Evolutionary conservation across 2,329 filamentous ascomycete genomes (phyloP), one percentile per base, ranked within the genome.

Genomic region (Penicillium sp.): DNA sequence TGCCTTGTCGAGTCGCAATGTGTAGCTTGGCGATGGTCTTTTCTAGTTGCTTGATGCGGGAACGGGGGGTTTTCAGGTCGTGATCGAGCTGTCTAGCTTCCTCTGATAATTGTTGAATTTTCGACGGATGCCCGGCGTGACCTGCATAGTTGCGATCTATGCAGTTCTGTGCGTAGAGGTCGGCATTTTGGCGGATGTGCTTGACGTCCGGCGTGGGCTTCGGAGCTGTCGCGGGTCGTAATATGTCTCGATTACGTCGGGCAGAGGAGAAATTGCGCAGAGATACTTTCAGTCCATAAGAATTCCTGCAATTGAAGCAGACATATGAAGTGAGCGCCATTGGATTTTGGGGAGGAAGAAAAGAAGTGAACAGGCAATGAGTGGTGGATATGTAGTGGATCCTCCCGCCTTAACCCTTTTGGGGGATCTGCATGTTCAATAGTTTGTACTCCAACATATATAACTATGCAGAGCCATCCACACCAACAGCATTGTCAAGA

Each of bases 181-280:
- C 85, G 17, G 89, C 86, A 75, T 95, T 90, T 70, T 91, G 84
- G 57, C 93, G 92, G 73, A 99, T 96, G 77, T 94, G 89, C 74
- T 91, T 93, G 71, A 96, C 83, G 78, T 97, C 89, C 64, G 95
- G 83, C 47, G 84, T 84, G 27, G 90, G 86, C 72, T 91, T 93
- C 12, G 91, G 92, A 15, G 90, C 92, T 52, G 84, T 87, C 2
- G 89, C 81, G 5, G 89, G 89, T 40, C 87, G 82, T 4, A 76
- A 50, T 21, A 63, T 54, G 29, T 73, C 66, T 12, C 60, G 54
- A 50, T 62, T 62, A n/a, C 61, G 64, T 17, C 56, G 62, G 25
- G 67, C 60, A 19, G 54, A 54, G 25, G 65, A 63, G 47, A 68
- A 70, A 15, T 41, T 56, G 51, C 69, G 70, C 45, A 61, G 49